Percentiles rank a stretch among this genome's conserved stretches.
phyloP scores from a whole-genome alignment of 1,139 yeast genomes.

The Hansenula sp. region DNA sequence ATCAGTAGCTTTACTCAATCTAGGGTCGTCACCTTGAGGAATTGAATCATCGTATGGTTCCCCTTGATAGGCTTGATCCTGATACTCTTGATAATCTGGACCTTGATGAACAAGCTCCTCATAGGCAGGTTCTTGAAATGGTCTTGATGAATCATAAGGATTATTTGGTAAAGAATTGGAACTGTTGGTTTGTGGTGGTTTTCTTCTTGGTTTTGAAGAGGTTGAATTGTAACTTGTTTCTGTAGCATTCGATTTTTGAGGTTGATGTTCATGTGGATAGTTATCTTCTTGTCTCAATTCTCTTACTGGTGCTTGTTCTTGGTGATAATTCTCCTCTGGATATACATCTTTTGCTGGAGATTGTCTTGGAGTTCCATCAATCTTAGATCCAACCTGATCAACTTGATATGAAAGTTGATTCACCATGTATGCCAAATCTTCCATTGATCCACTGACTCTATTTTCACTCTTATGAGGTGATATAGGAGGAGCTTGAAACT shows the following conservation, averaged over 20 bases:
- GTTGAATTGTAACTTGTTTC: neutral
- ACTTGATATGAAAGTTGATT: slow-evolving; percentile 28
- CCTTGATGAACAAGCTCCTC: too few species aligned
- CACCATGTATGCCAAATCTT: slow-evolving; percentile 24
- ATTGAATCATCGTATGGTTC: too few species aligned
- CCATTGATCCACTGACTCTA: slow-evolving; percentile 9
- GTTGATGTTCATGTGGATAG: slow-evolving; percentile 1
- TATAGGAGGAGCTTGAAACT: slow-evolving; percentile 2
- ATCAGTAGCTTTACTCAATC: too few species aligned
- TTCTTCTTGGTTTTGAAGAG: slow-evolving; percentile 6
- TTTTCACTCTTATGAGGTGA: neutral
- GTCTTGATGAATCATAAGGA: neutral
- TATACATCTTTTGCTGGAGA: neutral
- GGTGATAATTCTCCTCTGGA: too few species aligned
- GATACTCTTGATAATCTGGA: too few species aligned
- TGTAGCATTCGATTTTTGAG: neutral
- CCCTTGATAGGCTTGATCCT: too few species aligned
- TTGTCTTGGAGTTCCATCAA: slow-evolving; percentile 7
- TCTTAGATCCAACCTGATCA: slow-evolving; percentile 17
- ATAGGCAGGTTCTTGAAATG: neutral
- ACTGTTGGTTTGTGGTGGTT: slow-evolving; percentile 4
- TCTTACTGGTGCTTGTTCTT: too few species aligned
- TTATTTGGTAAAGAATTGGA: neutral
- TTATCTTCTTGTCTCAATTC: too few species aligned
- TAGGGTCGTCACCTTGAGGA: too few species aligned